Percentiles rank a stretch among this genome's conserved stretches.
Evolutionary conservation across 495 filamentous ascomycete species (phyloP).

Genomic region (Bombardia bombarda): DNA sequence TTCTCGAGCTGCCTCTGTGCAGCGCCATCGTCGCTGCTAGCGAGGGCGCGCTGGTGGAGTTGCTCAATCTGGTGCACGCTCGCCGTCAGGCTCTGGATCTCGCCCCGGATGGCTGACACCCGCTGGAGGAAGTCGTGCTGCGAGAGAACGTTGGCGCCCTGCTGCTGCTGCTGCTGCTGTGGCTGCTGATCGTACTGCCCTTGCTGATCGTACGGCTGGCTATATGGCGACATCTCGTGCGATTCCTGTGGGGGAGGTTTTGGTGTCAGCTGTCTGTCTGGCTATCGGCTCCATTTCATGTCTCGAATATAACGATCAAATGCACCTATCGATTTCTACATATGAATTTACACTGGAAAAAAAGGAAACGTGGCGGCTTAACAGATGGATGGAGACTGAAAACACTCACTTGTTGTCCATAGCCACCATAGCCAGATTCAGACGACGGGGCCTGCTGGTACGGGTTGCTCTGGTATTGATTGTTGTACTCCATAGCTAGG

Average conservation of each 20-base stretch:
- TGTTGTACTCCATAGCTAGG: slow-evolving; percentile 39
- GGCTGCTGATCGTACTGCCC: slow-evolving; percentile 7
- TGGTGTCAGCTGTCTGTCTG: neutral
- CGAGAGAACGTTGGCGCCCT: slow-evolving; percentile 29
- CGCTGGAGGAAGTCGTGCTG: slow-evolving; percentile 53
- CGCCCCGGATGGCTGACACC: slow-evolving; percentile 47
- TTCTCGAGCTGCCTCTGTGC: slow-evolving; percentile 47
- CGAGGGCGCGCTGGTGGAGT: slow-evolving; percentile 53
- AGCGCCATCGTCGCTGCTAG: slow-evolving; percentile 41
- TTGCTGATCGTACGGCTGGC: slow-evolving; percentile 2
- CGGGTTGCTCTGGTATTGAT: slow-evolving; percentile 27
- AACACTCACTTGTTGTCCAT: slow-evolving; percentile 19
- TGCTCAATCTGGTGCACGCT: slow-evolving; percentile 49
- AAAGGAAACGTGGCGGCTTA: neutral
- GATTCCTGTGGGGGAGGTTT: slow-evolving; percentile 17
- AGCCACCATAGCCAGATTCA: slow-evolving; percentile 40
- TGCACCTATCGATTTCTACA: no score
- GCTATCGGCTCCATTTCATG: no score
- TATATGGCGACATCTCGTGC: slow-evolving; percentile 30
- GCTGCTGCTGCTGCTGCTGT: slow-evolving; percentile 19
- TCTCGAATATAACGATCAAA: no score
- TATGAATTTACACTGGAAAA: no score
- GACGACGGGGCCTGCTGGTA: slow-evolving; percentile 36
- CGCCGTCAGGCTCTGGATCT: slow-evolving; percentile 47
- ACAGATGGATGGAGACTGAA: neutral